These are phyloP conservation scores for Coleophoma cylindrospora DNA, from an alignment of 2,329 filamentous ascomycete species.

Conservation along the genomic window DNA sequence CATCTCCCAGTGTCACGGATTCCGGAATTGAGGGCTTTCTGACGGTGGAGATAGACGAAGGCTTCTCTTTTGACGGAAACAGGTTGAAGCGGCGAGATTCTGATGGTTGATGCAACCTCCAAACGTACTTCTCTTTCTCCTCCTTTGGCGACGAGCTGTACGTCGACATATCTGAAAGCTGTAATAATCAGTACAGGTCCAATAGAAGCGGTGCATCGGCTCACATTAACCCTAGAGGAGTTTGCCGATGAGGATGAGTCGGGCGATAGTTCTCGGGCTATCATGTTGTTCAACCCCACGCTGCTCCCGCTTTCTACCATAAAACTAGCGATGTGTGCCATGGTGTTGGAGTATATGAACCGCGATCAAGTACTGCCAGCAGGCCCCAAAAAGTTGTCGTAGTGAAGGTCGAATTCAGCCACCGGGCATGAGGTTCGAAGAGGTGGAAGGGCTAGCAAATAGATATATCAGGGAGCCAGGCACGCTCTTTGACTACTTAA, in stretches of 20 bases:
- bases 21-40: conserved; percentile 43
- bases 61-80: conserved; percentile 46
- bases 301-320: conserved; percentile 35
- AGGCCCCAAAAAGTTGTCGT: too few species aligned
- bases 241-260: background rate
- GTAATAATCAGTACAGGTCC: background rate
- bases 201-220: conserved; percentile 11
- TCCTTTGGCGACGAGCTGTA: conserved; percentile 5
- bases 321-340: conserved; percentile 60
- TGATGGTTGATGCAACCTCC: conserved; percentile 55
- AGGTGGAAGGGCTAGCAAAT: too few species aligned
- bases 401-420: background rate
- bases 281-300: conserved; percentile 39
- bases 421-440: too few species aligned
- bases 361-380: too few species aligned
- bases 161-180: conserved; percentile 1
- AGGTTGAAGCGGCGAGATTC: conserved; percentile 52
- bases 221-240: conserved; percentile 29
- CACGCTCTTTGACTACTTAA: background rate
- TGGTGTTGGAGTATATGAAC: conserved; percentile 19
- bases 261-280: conserved; percentile 44
- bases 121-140: conserved; percentile 44
- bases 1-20: conserved; percentile 35
- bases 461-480: too few species aligned
- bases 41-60: conserved; percentile 25